phyloP scores from a whole-genome alignment of 2,329 filamentous ascomycete genomes.

The Stachybotrys echinatus region DNA sequence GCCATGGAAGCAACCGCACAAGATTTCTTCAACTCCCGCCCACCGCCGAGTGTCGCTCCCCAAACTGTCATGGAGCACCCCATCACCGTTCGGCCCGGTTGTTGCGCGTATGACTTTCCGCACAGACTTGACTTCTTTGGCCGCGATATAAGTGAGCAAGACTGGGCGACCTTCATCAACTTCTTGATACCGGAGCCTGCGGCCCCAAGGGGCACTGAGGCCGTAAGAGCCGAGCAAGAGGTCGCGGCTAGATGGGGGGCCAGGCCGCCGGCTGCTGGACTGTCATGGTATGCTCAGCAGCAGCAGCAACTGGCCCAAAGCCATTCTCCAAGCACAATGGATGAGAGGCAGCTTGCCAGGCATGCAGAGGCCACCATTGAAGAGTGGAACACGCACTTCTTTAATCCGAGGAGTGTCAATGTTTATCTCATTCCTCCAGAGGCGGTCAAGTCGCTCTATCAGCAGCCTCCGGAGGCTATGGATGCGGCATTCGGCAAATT shows the following conservation, averaged over 20 bases:
- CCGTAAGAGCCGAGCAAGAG: slow-evolving; percentile 17
- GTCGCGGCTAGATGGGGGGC: neutral
- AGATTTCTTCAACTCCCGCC: slow-evolving; percentile 13
- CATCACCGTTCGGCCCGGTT: slow-evolving; percentile 26
- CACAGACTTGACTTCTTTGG: slow-evolving; percentile 30
- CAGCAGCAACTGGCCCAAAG: neutral
- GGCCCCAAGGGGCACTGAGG: slow-evolving; percentile 33
- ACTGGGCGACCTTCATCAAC: slow-evolving; percentile 57
- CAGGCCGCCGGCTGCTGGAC: neutral
- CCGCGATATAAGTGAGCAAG: slow-evolving; percentile 42
- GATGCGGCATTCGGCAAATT: slow-evolving; percentile 24
- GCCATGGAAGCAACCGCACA: too few species aligned
- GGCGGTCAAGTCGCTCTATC: neutral
- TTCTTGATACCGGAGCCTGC: slow-evolving; percentile 47
- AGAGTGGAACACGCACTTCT: slow-evolving; percentile 56
- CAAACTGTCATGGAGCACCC: slow-evolving; percentile 23
- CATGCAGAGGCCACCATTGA: slow-evolving; percentile 35
- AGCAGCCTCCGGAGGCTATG: neutral
- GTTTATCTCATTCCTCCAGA: slow-evolving; percentile 25
- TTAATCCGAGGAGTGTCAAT: slow-evolving; percentile 41
- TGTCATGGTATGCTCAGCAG: neutral
- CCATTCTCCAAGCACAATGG: neutral
- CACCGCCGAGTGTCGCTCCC: slow-evolving; percentile 11
- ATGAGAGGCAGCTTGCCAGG: neutral
- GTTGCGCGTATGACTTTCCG: slow-evolving; percentile 38